Conservation (phyloP, 345 rosid genomes). For the Syzygium oleosum region DNA sequence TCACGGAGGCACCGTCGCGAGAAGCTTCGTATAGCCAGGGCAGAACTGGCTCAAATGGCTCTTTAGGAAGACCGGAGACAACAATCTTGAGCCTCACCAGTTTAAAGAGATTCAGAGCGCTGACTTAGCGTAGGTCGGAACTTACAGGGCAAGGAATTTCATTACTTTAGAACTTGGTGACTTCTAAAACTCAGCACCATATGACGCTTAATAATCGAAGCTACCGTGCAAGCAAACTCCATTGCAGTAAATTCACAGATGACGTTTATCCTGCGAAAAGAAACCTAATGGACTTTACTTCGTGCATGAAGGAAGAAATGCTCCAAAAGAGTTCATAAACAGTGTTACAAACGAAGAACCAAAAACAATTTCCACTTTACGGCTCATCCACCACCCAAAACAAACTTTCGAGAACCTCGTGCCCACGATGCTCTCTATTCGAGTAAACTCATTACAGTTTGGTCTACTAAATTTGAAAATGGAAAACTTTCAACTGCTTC, state of each 20-base stretch:
- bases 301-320: not conserved
- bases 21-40: not conserved
- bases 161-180: not conserved
- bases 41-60: not conserved
- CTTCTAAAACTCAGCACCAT: not conserved
- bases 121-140: not conserved
- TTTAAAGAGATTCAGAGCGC: not conserved
- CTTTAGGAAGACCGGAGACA: not conserved
- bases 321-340: not conserved
- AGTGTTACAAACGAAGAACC: not conserved
- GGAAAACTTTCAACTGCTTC: slow-evolving; percentile 1
- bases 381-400: not conserved
- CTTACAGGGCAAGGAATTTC: not conserved
- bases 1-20: not conserved
- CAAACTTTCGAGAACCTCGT: not conserved
- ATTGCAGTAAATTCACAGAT: not conserved
- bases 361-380: not conserved
- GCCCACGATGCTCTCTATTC: not conserved
- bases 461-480: not conserved
- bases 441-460: not conserved
- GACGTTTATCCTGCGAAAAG: not conserved
- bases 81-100: not conserved
- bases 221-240: not conserved
- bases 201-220: not conserved
- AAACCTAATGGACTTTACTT: not conserved